Percentiles rank a stretch among this genome's conserved stretches.
Evolutionary conservation across 805 yeast genomes (phyloP).

Genomic region (Pachysolen tannophilus): DNA sequence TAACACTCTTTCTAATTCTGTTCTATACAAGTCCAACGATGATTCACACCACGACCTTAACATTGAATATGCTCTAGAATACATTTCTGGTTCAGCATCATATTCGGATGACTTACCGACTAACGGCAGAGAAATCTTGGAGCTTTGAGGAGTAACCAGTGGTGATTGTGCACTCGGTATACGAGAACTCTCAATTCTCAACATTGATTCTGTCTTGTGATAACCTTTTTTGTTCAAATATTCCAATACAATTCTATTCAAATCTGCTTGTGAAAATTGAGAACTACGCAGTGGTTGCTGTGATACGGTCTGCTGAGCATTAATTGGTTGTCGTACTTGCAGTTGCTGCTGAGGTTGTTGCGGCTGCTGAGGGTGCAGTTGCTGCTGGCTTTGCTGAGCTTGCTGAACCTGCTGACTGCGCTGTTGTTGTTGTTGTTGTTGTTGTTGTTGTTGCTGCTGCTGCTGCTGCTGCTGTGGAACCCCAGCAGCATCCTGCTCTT

Average conservation of each 20-base stretch:
- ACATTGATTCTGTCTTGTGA: constrained; percentile 88
- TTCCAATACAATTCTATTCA: constrained; percentile 87
- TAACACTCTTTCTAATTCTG: constrained; percentile 74
- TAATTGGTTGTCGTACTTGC: constrained; percentile 14
- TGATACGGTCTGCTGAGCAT: constrained; percentile 11
- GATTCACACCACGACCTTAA: constrained; percentile 85
- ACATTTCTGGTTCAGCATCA: constrained; percentile 59
- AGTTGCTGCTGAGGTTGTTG: constrained; percentile 13
- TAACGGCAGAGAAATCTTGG: constrained; percentile 21
- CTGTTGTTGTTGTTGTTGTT: constrained; percentile 7
- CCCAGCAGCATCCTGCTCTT: background rate
- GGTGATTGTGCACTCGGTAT: constrained; percentile 44
- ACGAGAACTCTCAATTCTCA: constrained; percentile 76
- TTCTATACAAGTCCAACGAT: constrained; percentile 84
- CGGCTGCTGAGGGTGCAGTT: constrained; percentile 16
- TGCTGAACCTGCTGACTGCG: constrained; percentile 2
- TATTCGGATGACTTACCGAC: constrained; percentile 26
- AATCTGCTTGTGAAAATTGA: constrained; percentile 73
- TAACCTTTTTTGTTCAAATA: constrained; percentile 91
- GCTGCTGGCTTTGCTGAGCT: constrained; percentile 14
- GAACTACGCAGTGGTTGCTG: constrained; percentile 14
- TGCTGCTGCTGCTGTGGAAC: background rate
- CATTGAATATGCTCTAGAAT: constrained; percentile 72
- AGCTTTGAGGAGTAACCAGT: constrained; percentile 39
- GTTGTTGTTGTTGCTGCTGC: constrained; percentile 1